These are phyloP conservation scores for Tylopilus vinaceipallidus DNA, from an alignment of 768 basidiomycete species.

Conservation along the genomic window DNA sequence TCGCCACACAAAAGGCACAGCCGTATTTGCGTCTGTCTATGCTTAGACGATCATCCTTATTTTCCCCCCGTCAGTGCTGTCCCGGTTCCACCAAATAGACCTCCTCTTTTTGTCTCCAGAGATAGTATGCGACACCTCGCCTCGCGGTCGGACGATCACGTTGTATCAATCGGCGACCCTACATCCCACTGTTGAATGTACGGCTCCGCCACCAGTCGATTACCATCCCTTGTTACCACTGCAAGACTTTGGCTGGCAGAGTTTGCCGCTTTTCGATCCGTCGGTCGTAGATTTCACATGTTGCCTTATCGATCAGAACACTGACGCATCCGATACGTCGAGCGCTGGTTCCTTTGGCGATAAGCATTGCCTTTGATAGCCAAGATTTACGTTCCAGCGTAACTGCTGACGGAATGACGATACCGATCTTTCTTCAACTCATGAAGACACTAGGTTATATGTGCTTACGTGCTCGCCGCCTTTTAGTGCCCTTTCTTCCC, in stretches of 20 bases:
- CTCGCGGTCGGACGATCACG: slow-evolving; percentile 28
- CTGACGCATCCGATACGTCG: not conserved
- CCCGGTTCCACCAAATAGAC: slow-evolving; percentile 25
- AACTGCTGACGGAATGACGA: not conserved
- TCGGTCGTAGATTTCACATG: slow-evolving; percentile 1
- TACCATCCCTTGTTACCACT: not conserved
- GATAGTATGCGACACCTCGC: slow-evolving; percentile 37
- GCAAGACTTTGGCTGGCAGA: slow-evolving; percentile 13
- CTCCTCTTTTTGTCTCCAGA: slow-evolving; percentile 21
- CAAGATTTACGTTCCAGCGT: slow-evolving; percentile 4
- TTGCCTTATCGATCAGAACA: not conserved
- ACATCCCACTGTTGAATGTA: slow-evolving; percentile 6
- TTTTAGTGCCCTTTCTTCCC: not conserved
- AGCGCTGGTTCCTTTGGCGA: slow-evolving; percentile 6
- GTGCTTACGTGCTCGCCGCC: not conserved
- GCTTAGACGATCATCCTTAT: slow-evolving; percentile 41
- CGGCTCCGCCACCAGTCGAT: not conserved
- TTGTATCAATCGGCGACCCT: slow-evolving; percentile 33
- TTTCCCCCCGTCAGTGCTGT: slow-evolving; percentile 39
- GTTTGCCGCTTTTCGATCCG: slow-evolving; percentile 6
- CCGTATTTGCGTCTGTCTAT: slow-evolving; percentile 24
- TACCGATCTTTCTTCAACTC: not conserved
- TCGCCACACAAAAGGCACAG: slow-evolving; percentile 17
- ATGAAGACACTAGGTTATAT: too few relatives aligned
- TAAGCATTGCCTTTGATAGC: too few relatives aligned